A percentile compares a stretch with the other conserved stretches of the same genome.
phyloP scores from a whole-genome alignment of 2,329 filamentous ascomycete species.

The Trichoderma sp. region DNA sequence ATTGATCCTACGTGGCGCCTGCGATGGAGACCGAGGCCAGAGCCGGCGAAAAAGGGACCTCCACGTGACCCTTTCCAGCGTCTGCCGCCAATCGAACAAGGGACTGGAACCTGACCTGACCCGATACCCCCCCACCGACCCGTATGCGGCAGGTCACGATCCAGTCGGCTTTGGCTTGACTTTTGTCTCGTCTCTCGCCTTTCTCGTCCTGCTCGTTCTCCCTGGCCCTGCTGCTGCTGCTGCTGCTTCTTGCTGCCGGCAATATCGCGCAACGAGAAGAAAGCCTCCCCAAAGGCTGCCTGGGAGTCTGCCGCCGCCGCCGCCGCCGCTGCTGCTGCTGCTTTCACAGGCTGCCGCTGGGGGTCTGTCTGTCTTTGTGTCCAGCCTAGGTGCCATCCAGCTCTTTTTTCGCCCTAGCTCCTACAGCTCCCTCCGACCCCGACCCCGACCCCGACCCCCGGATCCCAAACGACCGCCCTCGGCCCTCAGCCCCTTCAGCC shows the following conservation, averaged over 20 bases:
- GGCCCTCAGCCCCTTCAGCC: not conserved
- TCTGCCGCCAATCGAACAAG: conserved; percentile 14
- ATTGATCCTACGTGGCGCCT: conserved; percentile 15
- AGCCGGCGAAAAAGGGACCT: conserved; percentile 21
- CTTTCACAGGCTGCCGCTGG: conserved; percentile 24
- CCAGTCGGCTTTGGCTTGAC: conserved; percentile 26
- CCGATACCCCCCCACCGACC: conserved; percentile 23
- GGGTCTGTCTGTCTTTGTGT: conserved; percentile 7
- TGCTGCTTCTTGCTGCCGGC: too few relatives aligned
- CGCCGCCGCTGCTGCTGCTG: conserved; percentile 11
- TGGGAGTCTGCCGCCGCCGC: not conserved
- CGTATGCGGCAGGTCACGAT: conserved; percentile 30
- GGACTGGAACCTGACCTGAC: conserved; percentile 18
- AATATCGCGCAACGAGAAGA: not conserved
- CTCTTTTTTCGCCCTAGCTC: too few relatives aligned
- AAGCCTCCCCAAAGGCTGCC: conserved; percentile 4
- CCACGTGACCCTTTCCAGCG: conserved; percentile 27
- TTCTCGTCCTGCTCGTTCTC: not conserved
- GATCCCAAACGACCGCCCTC: conserved; percentile 2
- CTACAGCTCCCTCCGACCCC: too few relatives aligned
- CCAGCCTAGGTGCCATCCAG: not conserved
- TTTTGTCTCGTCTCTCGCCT: not conserved
- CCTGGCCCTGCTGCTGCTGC: too few relatives aligned
- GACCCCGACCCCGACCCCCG: not conserved
- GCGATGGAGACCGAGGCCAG: conserved; percentile 20